A percentile compares a stretch with the other conserved stretches of the same genome.
phyloP scores from a whole-genome alignment of 2,329 filamentous ascomycete genomes.

The Ceratocystis papillata region DNA sequence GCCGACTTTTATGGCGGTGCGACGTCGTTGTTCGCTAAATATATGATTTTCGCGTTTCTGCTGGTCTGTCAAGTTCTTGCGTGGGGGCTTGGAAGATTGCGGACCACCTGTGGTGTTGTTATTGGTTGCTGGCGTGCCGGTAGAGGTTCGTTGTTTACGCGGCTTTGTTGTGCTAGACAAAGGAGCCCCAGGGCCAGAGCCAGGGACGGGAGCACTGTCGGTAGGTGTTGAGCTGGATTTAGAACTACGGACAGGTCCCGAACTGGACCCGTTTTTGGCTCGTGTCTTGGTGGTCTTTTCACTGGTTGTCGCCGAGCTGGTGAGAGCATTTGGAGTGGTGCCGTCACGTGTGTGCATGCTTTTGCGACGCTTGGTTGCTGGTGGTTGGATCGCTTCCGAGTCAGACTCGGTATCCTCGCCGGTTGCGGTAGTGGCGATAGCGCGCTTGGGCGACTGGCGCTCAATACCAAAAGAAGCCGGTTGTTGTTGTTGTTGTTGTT shows the following conservation, averaged over 20 bases:
- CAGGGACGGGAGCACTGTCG: background rate
- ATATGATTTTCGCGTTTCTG: slow-evolving; percentile 83
- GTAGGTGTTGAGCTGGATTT: background rate
- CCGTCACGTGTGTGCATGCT: slow-evolving; percentile 18
- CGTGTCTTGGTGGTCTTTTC: background rate
- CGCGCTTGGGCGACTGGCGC: slow-evolving; percentile 18
- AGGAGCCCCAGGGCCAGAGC: background rate
- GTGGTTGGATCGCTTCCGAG: slow-evolving; percentile 14
- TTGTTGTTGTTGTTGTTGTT: slow-evolving; percentile 7
- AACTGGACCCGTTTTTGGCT: background rate
- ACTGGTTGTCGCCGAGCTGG: background rate
- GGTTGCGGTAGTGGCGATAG: slow-evolving; percentile 6
- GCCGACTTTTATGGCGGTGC: slow-evolving; percentile 69
- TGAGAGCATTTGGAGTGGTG: background rate
- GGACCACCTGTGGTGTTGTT: slow-evolving; percentile 33
- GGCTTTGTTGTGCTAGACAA: background rate
- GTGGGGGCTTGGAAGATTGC: slow-evolving; percentile 28
- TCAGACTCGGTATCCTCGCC: slow-evolving; percentile 21
- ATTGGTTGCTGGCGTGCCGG: slow-evolving; percentile 28
- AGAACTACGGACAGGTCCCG: background rate
- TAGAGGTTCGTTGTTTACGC: background rate
- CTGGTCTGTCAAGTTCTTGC: slow-evolving; percentile 67
- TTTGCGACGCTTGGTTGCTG: slow-evolving; percentile 18
- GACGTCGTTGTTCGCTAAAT: slow-evolving; percentile 73
- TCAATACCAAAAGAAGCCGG: background rate